Conservation (phyloP, 495 filamentous ascomycete genomes). For the Filosporella fistucella region DNA sequence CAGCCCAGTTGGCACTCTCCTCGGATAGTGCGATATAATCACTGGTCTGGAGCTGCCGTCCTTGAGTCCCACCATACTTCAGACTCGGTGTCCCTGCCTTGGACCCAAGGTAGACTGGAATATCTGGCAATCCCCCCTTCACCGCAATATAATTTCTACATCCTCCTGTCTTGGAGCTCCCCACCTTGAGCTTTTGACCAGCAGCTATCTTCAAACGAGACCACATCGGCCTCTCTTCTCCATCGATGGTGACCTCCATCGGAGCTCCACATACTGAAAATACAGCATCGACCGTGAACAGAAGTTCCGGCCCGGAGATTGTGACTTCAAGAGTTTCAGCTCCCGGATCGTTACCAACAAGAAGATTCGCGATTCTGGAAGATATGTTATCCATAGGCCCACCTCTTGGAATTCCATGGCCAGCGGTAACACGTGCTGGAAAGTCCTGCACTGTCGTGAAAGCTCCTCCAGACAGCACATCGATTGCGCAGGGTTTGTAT, state of each 20-base stretch:
- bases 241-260: background rate
- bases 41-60: background rate
- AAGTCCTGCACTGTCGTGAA: conserved; percentile 58
- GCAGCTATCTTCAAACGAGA: background rate
- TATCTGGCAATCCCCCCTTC: background rate
- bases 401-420: conserved; percentile 20
- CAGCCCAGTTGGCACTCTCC: background rate
- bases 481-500: background rate
- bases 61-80: background rate
- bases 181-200: background rate
- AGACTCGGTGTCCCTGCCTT: background rate
- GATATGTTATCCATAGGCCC: background rate
- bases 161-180: background rate
- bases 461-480: conserved; percentile 34
- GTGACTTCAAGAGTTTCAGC: background rate
- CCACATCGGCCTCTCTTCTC: background rate
- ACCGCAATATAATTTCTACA: background rate
- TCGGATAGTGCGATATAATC: background rate
- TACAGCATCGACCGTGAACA: background rate
- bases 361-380: background rate
- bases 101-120: background rate
- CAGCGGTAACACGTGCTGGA: conserved; percentile 47
- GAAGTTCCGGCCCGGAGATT: background rate
- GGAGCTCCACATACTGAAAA: background rate
- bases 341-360: background rate